Conservation (phyloP, 1,284 basidiomycete genomes). For the Ganoderma sinense region DNA sequence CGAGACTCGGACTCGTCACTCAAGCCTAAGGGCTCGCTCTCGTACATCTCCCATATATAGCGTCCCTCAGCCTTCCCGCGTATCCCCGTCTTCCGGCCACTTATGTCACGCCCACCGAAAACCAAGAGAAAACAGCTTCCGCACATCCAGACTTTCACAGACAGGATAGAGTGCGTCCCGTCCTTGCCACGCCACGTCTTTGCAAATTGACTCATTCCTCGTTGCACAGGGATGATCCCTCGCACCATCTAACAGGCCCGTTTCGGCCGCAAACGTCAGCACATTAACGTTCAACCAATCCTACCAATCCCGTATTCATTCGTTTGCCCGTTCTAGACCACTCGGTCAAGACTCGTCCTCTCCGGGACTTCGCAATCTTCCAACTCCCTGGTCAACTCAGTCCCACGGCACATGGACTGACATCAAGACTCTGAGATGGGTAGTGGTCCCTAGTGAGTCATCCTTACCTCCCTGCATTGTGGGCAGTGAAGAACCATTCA, state of each 20-base stretch:
- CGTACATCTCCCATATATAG: background rate
- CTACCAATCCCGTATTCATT: background rate
- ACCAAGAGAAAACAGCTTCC: constrained; percentile 18
- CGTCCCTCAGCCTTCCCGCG: background rate
- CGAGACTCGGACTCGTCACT: background rate
- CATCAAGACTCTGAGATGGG: constrained; percentile 70
- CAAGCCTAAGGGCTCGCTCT: background rate
- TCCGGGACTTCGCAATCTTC: constrained; percentile 11
- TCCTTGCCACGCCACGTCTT: constrained; percentile 5
- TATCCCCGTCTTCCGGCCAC: background rate
- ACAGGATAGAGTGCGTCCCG: constrained; percentile 35
- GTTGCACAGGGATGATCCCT: constrained; percentile 53
- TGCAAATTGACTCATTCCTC: constrained; percentile 18
- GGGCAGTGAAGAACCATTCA: background rate
- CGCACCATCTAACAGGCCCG: constrained; percentile 66
- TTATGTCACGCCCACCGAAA: constrained; percentile 19
- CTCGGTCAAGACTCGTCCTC: constrained; percentile 21
- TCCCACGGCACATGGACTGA: constrained; percentile 52
- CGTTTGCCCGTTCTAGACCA: constrained; percentile 11
- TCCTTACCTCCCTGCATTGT: constrained; percentile 6
- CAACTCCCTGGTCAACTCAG: constrained; percentile 32
- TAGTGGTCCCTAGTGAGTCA: constrained; percentile 72
- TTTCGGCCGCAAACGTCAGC: constrained; percentile 68
- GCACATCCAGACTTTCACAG: constrained; percentile 20
- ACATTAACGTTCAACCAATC: background rate